phyloP scores from a whole-genome alignment of 768 basidiomycete genomes.

The Kwoniella sp. region DNA sequence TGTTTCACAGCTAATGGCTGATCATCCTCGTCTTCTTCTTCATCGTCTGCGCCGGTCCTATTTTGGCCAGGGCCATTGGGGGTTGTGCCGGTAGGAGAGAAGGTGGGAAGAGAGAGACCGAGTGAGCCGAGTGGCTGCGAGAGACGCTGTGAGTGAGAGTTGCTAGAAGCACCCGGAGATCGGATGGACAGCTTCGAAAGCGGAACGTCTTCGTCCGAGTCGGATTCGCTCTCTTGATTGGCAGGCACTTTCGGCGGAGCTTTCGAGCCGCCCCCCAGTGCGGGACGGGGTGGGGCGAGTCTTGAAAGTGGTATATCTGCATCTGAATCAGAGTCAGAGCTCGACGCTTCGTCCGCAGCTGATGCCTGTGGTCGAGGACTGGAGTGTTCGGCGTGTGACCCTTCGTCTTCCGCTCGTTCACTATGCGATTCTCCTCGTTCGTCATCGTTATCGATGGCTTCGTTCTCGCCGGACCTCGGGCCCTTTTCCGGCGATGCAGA shows the following conservation, averaged over 20 bases:
- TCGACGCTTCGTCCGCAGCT: constrained; percentile 5
- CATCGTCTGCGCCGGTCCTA: constrained; percentile 13
- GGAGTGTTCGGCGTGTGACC: neutral
- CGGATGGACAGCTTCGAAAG: constrained; percentile 16
- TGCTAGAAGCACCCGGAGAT: neutral
- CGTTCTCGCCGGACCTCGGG: constrained; percentile 25
- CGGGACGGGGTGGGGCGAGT: constrained; percentile 19
- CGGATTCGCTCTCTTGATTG: constrained; percentile 4
- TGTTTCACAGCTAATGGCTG: constrained; percentile 44
- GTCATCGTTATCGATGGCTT: constrained; percentile 17
- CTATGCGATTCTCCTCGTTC: neutral
- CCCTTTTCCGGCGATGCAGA: neutral
- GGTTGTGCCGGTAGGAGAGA: neutral
- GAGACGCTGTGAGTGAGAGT: constrained; percentile 1
- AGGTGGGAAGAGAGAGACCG: constrained; percentile 5
- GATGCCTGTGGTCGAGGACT: neutral
- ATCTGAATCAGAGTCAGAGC: constrained; percentile 27
- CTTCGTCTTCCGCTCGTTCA: neutral
- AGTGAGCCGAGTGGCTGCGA: constrained; percentile 9
- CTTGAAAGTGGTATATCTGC: constrained; percentile 49
- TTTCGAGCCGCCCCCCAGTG: neutral
- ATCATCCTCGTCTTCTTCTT: constrained; percentile 51
- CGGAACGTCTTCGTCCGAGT: constrained; percentile 22
- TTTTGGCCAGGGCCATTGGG: neutral
- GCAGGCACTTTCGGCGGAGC: neutral